Conservation (phyloP, 2,329 filamentous ascomycete genomes). For the Fusarium nisikadoi region DNA sequence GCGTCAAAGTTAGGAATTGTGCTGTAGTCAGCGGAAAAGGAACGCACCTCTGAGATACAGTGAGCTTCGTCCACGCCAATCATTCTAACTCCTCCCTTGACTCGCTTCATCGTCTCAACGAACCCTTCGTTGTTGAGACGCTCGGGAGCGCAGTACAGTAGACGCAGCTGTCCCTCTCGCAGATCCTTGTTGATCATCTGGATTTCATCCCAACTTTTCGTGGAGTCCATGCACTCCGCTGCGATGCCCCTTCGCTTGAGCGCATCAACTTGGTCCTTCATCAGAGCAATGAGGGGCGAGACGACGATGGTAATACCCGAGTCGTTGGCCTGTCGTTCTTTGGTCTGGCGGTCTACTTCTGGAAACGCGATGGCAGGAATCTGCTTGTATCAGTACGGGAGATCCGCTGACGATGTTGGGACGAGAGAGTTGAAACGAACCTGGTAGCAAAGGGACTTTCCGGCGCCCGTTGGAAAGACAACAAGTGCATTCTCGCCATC, state of each 20-base stretch:
- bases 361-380: constrained; percentile 60
- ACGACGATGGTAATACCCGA: constrained; percentile 66
- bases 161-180: constrained; percentile 58
- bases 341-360: constrained; percentile 51
- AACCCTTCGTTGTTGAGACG: constrained; percentile 71
- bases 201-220: constrained; percentile 61
- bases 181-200: constrained; percentile 51
- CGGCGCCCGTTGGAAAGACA: constrained; percentile 60
- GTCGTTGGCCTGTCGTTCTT: constrained; percentile 43
- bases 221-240: constrained; percentile 67
- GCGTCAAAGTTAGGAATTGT: neutral
- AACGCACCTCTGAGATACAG: constrained; percentile 59
- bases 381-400: constrained; percentile 37
- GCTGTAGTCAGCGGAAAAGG: rapidly evolving
- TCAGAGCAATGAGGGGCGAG: constrained; percentile 66
- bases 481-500: constrained; percentile 55
- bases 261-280: constrained; percentile 71
- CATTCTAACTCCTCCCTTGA: constrained; percentile 65
- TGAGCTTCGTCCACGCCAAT: constrained; percentile 69
- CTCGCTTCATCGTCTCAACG: constrained; percentile 63
- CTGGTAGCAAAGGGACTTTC: constrained; percentile 63
- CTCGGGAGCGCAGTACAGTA: constrained; percentile 70
- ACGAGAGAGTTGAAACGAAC: constrained; percentile 35
- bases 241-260: constrained; percentile 60
- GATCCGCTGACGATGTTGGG: neutral